These are phyloP conservation scores for Albugo candida DNA, from an alignment of 352 stramenopile species.

Conservation along the genomic window DNA sequence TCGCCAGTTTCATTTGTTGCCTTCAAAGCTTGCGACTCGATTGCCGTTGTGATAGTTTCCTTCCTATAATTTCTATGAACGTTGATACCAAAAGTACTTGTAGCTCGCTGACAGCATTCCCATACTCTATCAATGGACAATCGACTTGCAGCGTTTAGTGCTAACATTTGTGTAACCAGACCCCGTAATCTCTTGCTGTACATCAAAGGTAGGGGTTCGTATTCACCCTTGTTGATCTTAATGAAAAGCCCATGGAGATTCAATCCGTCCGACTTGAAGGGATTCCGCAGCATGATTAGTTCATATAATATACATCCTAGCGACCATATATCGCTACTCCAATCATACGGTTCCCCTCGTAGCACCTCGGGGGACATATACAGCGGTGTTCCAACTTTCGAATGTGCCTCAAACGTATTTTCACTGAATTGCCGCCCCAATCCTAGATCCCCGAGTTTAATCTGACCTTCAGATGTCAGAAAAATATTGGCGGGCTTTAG, in stretches of 20 bases:
- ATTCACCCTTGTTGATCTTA: constrained; percentile 81
- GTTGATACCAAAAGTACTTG: not conserved
- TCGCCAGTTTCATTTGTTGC: no score
- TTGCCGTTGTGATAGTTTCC: no score
- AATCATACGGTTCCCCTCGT: constrained; percentile 84
- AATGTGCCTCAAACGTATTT: constrained; percentile 65
- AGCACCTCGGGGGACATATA: constrained; percentile 93
- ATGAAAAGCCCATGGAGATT: constrained; percentile 84
- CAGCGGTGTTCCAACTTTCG: constrained; percentile 85
- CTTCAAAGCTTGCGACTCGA: no score
- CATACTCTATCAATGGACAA: constrained; percentile 49
- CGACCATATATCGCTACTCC: constrained; percentile 90
- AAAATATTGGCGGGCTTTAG: constrained; percentile 91
- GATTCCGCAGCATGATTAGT: constrained; percentile 83
- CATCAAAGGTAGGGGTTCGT: constrained; percentile 29
- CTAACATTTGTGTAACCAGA: constrained; percentile 57
- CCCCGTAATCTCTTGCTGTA: constrained; percentile 41
- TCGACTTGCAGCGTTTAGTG: constrained; percentile 28
- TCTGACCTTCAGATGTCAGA: constrained; percentile 70
- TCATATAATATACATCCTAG: constrained; percentile 93
- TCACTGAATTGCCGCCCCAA: constrained; percentile 61
- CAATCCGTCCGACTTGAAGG: constrained; percentile 85
- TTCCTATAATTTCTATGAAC: no score
- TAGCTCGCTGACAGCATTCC: constrained; percentile 16
- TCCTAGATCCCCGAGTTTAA: constrained; percentile 80